Evolutionary conservation across 495 filamentous ascomycete genomes (phyloP).

Genomic region (Usnea hakonensis): DNA sequence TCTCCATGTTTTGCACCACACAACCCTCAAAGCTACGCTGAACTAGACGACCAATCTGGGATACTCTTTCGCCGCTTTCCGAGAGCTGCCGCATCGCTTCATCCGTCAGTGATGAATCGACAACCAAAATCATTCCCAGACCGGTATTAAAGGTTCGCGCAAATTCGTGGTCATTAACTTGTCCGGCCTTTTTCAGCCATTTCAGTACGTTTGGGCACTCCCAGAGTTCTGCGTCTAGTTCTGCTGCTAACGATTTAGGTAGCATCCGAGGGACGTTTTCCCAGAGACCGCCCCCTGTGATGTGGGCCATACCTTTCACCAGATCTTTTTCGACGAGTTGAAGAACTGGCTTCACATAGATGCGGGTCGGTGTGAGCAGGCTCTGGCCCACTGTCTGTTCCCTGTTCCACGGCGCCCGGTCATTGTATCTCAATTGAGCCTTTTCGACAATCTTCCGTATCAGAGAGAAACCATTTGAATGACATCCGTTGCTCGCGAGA

Average conservation of each 20-base stretch:
- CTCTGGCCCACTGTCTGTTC: constrained; percentile 54
- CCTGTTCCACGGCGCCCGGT: constrained; percentile 58
- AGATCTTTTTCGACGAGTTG: constrained; percentile 48
- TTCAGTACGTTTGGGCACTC: constrained; percentile 62
- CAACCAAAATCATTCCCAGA: constrained; percentile 84
- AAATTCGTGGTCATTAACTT: constrained; percentile 67
- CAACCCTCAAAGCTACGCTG: constrained; percentile 51
- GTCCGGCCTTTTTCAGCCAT: constrained; percentile 78
- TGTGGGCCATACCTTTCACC: constrained; percentile 87
- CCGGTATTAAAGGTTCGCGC: constrained; percentile 90
- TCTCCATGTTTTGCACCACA: constrained; percentile 58
- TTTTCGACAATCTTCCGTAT: constrained; percentile 77
- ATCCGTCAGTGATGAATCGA: constrained; percentile 49
- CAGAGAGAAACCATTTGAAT: constrained; percentile 94
- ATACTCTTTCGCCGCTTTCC: constrained; percentile 66
- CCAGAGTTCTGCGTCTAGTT: constrained; percentile 70
- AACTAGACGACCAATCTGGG: constrained; percentile 62
- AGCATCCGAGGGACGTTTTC: constrained; percentile 95
- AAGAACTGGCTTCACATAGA: constrained; percentile 71
- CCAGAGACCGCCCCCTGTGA: constrained; percentile 85
- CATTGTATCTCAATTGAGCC: constrained; percentile 58
- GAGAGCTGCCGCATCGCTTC: constrained; percentile 47
- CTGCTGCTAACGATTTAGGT: constrained; percentile 62
- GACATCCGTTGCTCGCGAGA: constrained; percentile 71
- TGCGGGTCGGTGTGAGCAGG: constrained; percentile 70